Base-by-base conservation (phyloP, 371 early-diverging fungal genomes). In the Haplosporangium sp. region DNA sequence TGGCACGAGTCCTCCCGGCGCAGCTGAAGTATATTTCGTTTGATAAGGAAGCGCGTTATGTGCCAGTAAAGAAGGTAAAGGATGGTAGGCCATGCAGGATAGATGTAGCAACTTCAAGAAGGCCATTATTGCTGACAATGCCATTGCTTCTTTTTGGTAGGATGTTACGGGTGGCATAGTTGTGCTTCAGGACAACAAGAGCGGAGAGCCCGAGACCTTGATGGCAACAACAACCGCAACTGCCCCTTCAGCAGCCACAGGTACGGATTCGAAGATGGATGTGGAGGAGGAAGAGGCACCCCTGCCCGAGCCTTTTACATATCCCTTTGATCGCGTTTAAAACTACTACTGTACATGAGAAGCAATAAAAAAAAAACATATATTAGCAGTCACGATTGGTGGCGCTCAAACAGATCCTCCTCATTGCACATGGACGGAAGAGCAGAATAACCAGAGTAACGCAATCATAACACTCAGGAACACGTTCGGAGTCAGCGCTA, bases 301-400 rank as follows among this genome's bases (percentile, higher is more conserved):
- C 43, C 91, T 94, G 63, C 95, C 95, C 23, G 94, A 91, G 80
- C 94, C 96, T 10, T 96, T 96, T 67, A 94, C 93, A 73, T 95
- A 94, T 67, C 91, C 93, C 11, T 94, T 93, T 79, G 92, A 87
- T 41, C 50, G 50, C 20, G 50, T 18, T 18, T 50, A 50, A 50
- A 9, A 18, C 2, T 50, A 18, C 14, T 50, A 16, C 2, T 21
- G 14, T 50, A 8, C 50, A 18, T 18, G 14, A 50, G n/a, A 13
- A 18, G 9, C 18, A 18, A 50, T 9, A 9, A 14, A 18, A 50
- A 50, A 20, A 50, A 50, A n/a, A n/a, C n/a, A n/a, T 8, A 20
- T 10, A 50, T 9, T 18, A n/a, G 5, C 46, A 29, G 29, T 29
- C 29, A 29, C 29, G 29, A 29, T 29, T 29, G 29, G 29, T 29